Percentiles rank a stretch among this genome's conserved stretches.
Evolutionary conservation across 176 grass and related monocot species (phyloP).

Genomic region (Carex pumila): DNA sequence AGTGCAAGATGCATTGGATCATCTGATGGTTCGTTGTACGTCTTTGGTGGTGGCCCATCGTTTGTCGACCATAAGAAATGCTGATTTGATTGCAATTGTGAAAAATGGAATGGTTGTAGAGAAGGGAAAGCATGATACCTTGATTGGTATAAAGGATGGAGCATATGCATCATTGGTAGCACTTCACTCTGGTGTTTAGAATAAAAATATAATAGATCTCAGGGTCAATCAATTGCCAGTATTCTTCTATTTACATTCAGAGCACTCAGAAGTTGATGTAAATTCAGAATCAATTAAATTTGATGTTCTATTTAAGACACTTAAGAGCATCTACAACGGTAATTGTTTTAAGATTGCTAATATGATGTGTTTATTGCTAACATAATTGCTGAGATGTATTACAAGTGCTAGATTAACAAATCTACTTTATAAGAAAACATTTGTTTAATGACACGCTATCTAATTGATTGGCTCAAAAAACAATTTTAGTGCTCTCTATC

Average conservation of each 20-base stretch:
- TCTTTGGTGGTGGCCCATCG: constrained; percentile 50
- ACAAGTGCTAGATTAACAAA: no score
- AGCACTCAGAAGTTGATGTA: no score
- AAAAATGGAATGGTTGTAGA: constrained; percentile 55
- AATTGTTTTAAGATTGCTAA: no score
- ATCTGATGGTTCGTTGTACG: constrained; percentile 38
- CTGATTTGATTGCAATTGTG: constrained; percentile 47
- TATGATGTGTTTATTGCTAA: no score
- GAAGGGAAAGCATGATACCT: constrained; percentile 51
- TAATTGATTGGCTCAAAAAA: no score
- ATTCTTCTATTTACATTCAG: not conserved
- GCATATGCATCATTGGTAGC: constrained; percentile 56
- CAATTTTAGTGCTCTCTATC: no score
- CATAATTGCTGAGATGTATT: no score
- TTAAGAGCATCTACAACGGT: no score
- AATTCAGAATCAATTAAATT: no score
- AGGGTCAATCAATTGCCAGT: constrained; percentile 1
- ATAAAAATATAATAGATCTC: not conserved
- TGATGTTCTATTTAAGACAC: no score
- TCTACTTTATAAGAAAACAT: no score
- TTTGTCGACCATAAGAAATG: constrained; percentile 46
- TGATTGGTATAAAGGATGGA: constrained; percentile 40
- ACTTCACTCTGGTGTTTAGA: constrained; percentile 22
- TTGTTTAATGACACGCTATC: no score
- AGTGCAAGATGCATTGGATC: constrained; percentile 56